These are phyloP conservation scores for Solanum chacoense DNA, from an alignment of 305 asterid species.

Conservation along the genomic window DNA sequence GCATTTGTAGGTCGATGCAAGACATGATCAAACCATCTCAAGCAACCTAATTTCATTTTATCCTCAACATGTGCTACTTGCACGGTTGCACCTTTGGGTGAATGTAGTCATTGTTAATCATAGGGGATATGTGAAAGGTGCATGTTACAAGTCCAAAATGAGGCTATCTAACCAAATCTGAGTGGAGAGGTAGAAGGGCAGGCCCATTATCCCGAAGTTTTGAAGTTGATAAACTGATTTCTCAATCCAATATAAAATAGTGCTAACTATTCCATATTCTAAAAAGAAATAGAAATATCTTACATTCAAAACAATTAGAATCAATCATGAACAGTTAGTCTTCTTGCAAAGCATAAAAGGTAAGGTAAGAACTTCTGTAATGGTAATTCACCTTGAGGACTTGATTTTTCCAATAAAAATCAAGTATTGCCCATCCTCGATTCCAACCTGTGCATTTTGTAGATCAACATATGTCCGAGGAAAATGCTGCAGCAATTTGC, in stretches of 20 bases:
- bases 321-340: neutral
- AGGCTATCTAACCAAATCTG: neutral
- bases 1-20: neutral
- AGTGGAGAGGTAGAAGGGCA: neutral
- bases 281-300: too few relatives aligned
- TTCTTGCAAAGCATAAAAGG: neutral
- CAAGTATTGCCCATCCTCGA: conserved; percentile 80
- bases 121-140: neutral
- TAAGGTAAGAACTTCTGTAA: neutral
- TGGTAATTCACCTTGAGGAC: conserved; percentile 55
- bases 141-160: neutral
- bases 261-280: neutral
- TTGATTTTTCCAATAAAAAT: conserved; percentile 71
- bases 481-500: conserved; percentile 86
- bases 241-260: neutral
- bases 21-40: neutral
- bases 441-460: conserved; percentile 75
- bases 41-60: neutral
- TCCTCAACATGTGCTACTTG: neutral
- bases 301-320: neutral
- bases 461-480: conserved; percentile 94
- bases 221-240: neutral
- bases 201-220: neutral
- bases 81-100: neutral
- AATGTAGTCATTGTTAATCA: neutral